These are phyloP conservation scores for Cryptosporidium canis DNA, from an alignment of 169 alveolate species.

Conservation along the genomic window DNA sequence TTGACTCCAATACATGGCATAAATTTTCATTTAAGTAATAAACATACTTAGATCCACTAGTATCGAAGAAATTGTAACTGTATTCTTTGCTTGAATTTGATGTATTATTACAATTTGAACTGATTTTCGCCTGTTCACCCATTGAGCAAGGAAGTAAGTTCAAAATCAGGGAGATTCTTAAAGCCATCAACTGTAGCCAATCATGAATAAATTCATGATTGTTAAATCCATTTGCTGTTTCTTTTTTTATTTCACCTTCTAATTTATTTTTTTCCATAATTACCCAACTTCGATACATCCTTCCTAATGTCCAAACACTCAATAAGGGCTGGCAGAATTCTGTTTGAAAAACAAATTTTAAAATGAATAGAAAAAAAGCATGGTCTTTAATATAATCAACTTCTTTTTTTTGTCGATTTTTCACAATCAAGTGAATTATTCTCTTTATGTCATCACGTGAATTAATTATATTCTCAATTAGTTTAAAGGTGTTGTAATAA, in stretches of 20 bases:
- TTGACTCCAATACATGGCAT: conserved; percentile 8
- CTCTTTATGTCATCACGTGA: not conserved
- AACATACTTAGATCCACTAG: conserved; percentile 7
- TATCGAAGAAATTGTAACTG: not conserved
- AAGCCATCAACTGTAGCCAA: not conserved
- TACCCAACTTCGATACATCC: conserved; percentile 14
- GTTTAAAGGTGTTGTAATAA: conserved; percentile 6
- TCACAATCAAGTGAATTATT: not conserved
- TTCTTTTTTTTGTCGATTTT: not conserved
- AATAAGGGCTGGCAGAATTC: conserved; percentile 11
- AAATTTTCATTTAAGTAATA: conserved; percentile 14
- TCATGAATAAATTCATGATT: not conserved
- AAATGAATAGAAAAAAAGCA: not conserved
- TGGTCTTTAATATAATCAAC: not conserved
- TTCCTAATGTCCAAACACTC: conserved; percentile 25
- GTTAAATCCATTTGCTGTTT: not conserved
- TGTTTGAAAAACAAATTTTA: not conserved
- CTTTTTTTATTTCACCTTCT: not conserved
- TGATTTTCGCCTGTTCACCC: not conserved
- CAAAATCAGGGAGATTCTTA: not conserved
- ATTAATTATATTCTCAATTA: not conserved
- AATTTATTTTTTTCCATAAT: conserved; percentile 19
- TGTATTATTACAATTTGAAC: not conserved
- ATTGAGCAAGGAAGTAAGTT: conserved; percentile 27
- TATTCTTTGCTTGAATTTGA: not conserved